phyloP scores from a whole-genome alignment of 169 alveolate species.

The Plasmodium vivax region DNA sequence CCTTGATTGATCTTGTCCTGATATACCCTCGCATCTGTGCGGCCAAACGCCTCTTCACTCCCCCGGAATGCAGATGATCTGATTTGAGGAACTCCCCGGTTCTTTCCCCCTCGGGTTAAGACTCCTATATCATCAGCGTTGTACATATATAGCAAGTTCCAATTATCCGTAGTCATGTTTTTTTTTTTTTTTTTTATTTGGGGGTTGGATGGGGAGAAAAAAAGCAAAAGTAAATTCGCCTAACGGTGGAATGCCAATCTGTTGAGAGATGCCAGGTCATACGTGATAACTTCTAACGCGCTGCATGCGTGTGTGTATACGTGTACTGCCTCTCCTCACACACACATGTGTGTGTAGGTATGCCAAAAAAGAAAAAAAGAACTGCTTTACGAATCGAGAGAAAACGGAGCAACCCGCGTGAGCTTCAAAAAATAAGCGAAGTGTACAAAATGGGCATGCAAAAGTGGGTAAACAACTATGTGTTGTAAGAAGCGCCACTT shows the following conservation, averaged over 20 bases:
- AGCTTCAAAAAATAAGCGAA: not conserved
- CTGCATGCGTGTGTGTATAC: not conserved
- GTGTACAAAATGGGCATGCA: not conserved
- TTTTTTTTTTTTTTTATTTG: not conserved
- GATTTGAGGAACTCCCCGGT: not conserved
- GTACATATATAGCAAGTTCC: constrained; percentile 17
- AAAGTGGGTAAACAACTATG: not conserved
- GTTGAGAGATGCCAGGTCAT: not conserved
- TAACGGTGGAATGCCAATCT: not conserved
- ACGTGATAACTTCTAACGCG: not conserved
- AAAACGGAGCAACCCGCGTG: not conserved
- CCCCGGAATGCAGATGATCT: not conserved
- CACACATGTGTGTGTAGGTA: not conserved
- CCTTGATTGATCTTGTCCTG: not conserved
- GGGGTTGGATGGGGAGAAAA: not conserved
- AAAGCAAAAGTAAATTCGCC: not conserved
- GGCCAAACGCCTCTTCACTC: not conserved
- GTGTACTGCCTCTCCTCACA: not conserved
- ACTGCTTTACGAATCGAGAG: not conserved
- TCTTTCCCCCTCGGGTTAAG: not conserved
- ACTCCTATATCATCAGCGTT: not conserved
- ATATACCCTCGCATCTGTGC: not conserved
- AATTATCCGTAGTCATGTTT: constrained; percentile 20
- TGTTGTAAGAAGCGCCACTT: not conserved
- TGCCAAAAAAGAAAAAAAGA: not conserved